Conservation (phyloP, 2,329 filamentous ascomycete species). For the Diaporthe citrichinensis region DNA sequence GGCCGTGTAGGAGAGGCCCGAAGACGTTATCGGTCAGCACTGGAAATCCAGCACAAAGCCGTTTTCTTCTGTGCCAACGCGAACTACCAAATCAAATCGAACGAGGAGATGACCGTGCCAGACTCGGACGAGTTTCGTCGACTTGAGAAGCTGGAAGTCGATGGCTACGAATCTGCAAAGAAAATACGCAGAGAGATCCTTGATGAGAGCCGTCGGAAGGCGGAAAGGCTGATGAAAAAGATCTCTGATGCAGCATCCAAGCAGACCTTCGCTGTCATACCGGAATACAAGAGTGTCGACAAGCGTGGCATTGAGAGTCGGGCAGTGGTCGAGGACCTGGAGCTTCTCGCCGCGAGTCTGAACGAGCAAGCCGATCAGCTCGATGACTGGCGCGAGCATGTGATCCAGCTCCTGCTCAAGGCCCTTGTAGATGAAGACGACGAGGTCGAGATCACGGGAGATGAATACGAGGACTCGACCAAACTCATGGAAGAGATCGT, state of each 20-base stretch:
- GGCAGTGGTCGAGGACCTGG: constrained; percentile 75
- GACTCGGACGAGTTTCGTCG: constrained; percentile 76
- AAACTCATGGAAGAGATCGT: constrained; percentile 91
- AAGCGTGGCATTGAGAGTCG: constrained; percentile 81
- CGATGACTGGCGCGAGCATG: constrained; percentile 80
- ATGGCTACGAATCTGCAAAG: constrained; percentile 85
- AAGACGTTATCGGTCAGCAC: constrained; percentile 76
- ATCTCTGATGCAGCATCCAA: constrained; percentile 67
- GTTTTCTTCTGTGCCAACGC: constrained; percentile 89
- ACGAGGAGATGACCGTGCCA: constrained; percentile 73
- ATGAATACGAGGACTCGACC: constrained; percentile 91
- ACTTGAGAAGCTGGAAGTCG: constrained; percentile 79
- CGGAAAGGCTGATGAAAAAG: constrained; percentile 73
- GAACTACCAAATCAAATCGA: constrained; percentile 85
- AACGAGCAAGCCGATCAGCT: constrained; percentile 81
- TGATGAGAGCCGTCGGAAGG: constrained; percentile 68
- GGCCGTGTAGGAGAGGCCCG: constrained; percentile 70
- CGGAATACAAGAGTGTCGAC: constrained; percentile 67
- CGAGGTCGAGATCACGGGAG: constrained; percentile 81
- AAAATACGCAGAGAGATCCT: constrained; percentile 83
- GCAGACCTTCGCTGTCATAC: constrained; percentile 73
- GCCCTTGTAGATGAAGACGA: constrained; percentile 84
- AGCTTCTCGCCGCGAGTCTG: constrained; percentile 74
- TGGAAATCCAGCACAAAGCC: constrained; percentile 86
- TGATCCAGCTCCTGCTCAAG: constrained; percentile 79